These are phyloP conservation scores for Sugiyamaella japonica DNA, from an alignment of 1,139 yeast genomes.

Conservation along the genomic window DNA sequence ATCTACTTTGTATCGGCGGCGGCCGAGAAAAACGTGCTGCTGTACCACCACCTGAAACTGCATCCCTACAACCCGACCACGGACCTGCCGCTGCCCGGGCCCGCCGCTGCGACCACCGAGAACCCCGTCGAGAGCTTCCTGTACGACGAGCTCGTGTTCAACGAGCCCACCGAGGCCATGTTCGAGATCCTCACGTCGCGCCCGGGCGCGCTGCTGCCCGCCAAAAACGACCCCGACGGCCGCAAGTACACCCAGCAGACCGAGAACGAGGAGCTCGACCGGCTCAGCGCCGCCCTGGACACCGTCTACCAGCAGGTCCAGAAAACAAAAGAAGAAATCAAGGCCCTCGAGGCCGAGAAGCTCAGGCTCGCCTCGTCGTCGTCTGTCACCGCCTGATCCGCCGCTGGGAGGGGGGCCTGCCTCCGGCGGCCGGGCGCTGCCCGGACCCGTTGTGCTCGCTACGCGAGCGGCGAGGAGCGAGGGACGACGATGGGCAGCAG, in stretches of 20 bases:
- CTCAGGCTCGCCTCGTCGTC: not conserved
- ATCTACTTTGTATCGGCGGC: constrained; percentile 83
- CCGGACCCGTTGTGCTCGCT: constrained; percentile 7
- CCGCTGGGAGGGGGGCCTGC: not conserved
- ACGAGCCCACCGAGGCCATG: constrained; percentile 90
- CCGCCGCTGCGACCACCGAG: constrained; percentile 16
- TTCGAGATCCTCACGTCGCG: constrained; percentile 72
- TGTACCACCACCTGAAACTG: constrained; percentile 84
- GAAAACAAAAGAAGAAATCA: constrained; percentile 36
- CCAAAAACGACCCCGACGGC: constrained; percentile 48
- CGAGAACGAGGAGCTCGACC: constrained; percentile 76
- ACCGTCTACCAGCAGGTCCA: constrained; percentile 50
- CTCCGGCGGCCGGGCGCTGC: constrained; percentile 4
- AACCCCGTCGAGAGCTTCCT: constrained; percentile 61
- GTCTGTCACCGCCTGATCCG: not conserved
- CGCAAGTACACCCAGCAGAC: constrained; percentile 52
- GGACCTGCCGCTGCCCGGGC: constrained; percentile 18
- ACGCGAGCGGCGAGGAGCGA: not conserved
- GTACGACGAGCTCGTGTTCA: constrained; percentile 90
- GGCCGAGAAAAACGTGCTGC: constrained; percentile 80
- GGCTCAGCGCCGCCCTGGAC: constrained; percentile 65
- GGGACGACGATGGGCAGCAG: not conserved
- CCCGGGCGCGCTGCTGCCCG: constrained; percentile 75
- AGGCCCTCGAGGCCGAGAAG: constrained; percentile 38
- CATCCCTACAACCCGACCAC: constrained; percentile 72